Conservation (phyloP, 108 stramenopile species). For the Cyclotella baltica region DNA sequence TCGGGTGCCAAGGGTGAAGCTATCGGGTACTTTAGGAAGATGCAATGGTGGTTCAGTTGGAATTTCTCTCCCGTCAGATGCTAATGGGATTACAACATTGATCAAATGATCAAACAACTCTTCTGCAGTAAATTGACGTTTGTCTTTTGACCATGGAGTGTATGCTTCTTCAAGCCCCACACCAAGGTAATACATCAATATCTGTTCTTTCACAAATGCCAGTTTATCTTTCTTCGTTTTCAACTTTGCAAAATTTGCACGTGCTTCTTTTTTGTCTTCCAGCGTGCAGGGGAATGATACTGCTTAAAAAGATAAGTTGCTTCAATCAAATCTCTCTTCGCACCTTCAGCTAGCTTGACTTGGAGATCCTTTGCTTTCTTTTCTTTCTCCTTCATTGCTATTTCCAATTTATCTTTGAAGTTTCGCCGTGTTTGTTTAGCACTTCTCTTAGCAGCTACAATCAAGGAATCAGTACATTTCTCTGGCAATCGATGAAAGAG, state of each 20-base stretch:
- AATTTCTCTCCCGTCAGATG: background rate
- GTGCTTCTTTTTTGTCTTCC: slow-evolving; percentile 6
- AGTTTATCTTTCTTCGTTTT: slow-evolving; percentile 6
- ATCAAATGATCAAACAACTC: background rate
- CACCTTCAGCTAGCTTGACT: background rate
- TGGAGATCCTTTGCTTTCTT: background rate
- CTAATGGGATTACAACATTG: background rate
- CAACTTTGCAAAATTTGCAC: background rate
- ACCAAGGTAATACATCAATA: background rate
- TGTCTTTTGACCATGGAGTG: background rate
- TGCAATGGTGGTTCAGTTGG: background rate
- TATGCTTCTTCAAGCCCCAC: background rate
- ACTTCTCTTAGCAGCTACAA: background rate
- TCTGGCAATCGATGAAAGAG: slow-evolving; percentile 10
- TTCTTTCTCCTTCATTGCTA: background rate
- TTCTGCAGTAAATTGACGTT: background rate
- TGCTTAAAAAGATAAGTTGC: slow-evolving; percentile 8
- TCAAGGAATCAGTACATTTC: background rate
- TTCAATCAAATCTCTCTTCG: slow-evolving; percentile 6
- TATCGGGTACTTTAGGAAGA: background rate
- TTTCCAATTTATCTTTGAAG: background rate
- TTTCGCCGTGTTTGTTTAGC: background rate
- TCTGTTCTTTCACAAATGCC: slow-evolving; percentile 7
- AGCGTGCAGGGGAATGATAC: slow-evolving; percentile 20
- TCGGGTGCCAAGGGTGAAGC: background rate